phyloP scores from a whole-genome alignment of 2,329 filamentous ascomycete species.

The Calonectria hongkongensis region DNA sequence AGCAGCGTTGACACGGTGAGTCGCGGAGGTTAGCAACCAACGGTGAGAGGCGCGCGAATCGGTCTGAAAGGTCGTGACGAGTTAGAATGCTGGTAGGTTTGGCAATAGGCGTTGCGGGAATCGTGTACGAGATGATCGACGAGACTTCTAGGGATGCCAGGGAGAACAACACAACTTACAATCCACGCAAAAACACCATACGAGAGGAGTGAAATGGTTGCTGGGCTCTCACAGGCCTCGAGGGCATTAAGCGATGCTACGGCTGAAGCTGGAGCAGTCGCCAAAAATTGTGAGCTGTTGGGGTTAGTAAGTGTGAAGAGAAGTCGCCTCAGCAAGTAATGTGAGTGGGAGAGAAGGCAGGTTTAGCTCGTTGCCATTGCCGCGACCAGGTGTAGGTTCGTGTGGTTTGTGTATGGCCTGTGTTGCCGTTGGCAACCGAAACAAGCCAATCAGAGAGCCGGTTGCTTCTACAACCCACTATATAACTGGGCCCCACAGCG shows the following conservation, averaged over 20 bases:
- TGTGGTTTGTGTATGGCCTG: slow-evolving; percentile 60
- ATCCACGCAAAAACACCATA: slow-evolving; percentile 54
- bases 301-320: slow-evolving; percentile 50
- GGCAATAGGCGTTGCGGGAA: background rate
- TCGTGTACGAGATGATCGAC: background rate
- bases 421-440: slow-evolving; percentile 59
- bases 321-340: slow-evolving; percentile 45
- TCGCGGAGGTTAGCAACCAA: slow-evolving; percentile 45
- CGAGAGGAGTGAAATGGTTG: slow-evolving; percentile 48
- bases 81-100: slow-evolving; percentile 1
- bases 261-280: slow-evolving; percentile 33
- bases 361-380: slow-evolving; percentile 43
- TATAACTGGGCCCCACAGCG: slow-evolving; percentile 21
- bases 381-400: slow-evolving; percentile 36
- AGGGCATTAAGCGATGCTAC: slow-evolving; percentile 57
- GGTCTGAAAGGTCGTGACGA: slow-evolving; percentile 40
- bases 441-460: background rate
- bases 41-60: slow-evolving; percentile 41
- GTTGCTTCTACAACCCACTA: slow-evolving; percentile 21
- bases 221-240: slow-evolving; percentile 36
- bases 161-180: slow-evolving; percentile 50
- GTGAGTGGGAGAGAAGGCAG: slow-evolving; percentile 38
- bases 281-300: slow-evolving; percentile 38
- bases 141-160: background rate
- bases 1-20: slow-evolving; percentile 28